phyloP scores from a whole-genome alignment of 2,329 filamentous ascomycete species.

The Pseudogymnoascus sp. region DNA sequence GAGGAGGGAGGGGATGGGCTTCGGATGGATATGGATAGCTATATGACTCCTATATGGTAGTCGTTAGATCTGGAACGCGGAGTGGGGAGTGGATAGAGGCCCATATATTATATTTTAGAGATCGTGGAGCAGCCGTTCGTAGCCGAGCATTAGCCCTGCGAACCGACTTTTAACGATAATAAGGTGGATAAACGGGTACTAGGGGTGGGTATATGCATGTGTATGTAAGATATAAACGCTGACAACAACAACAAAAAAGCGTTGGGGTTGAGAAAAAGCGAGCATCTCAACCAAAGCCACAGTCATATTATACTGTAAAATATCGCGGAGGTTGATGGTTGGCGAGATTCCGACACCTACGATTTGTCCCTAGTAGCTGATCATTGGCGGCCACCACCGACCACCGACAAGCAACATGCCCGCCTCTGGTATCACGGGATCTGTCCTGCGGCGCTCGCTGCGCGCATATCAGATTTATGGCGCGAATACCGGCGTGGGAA shows the following conservation, averaged over 20 bases:
- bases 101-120: constrained; percentile 1
- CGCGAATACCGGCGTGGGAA: constrained; percentile 77
- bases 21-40: background rate
- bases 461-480: constrained; percentile 70
- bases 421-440: constrained; percentile 45
- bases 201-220: background rate
- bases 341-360: background rate
- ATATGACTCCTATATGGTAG: background rate
- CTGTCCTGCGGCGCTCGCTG: constrained; percentile 53
- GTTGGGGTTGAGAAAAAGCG: constrained; percentile 2
- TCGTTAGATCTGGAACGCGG: background rate
- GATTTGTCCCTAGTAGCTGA: background rate
- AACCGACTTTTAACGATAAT: background rate
- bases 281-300: background rate
- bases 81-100: background rate
- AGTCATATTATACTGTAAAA: background rate
- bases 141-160: constrained; percentile 3
- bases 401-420: constrained; percentile 4
- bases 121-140: background rate
- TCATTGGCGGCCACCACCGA: constrained; percentile 2
- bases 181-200: background rate
- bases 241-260: constrained; percentile 5
- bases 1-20: background rate
- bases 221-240: background rate
- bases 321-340: background rate